Evolutionary conservation across 106 monocot genomes (phyloP).

Genomic region (Apostasia shenzhenica): DNA sequence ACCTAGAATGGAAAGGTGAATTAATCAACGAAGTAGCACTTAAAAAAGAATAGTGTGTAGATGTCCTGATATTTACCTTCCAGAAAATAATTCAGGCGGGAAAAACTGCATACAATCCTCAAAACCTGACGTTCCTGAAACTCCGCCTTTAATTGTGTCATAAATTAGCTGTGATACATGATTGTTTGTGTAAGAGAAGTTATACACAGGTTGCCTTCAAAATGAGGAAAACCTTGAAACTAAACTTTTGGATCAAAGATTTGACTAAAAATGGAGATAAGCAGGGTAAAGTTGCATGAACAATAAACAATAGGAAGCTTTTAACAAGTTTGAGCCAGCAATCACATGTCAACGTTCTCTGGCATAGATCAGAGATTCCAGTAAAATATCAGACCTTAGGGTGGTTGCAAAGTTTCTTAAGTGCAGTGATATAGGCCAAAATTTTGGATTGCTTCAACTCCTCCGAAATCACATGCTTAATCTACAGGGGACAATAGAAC

Average conservation of each 20-base stretch:
- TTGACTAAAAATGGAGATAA: no score
- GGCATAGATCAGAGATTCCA: not conserved
- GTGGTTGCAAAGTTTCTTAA: slow-evolving; percentile 96
- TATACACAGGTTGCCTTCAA: not conserved
- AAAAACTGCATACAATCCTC: slow-evolving; percentile 85
- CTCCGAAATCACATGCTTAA: slow-evolving; percentile 62
- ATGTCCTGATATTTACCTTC: slow-evolving; percentile 40
- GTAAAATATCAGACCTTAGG: slow-evolving; percentile 60
- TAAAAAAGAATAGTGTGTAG: not conserved
- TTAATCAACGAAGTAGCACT: slow-evolving; percentile 4
- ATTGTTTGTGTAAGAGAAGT: not conserved
- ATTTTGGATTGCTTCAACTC: slow-evolving; percentile 80
- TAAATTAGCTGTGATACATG: slow-evolving; percentile 75
- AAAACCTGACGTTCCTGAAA: slow-evolving; percentile 76
- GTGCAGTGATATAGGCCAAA: slow-evolving; percentile 93
- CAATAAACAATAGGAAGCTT: no score
- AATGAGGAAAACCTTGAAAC: not conserved
- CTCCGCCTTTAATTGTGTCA: slow-evolving; percentile 84
- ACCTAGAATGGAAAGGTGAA: slow-evolving; percentile 32
- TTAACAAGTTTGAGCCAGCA: no score
- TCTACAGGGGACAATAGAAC: slow-evolving; percentile 23
- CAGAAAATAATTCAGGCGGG: slow-evolving; percentile 81
- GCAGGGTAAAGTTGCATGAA: no score
- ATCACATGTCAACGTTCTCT: no score
- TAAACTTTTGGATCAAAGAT: no score